phyloP scores from a whole-genome alignment of 129 eudicot species.

The Pseudognaphalium luteoalbum region DNA sequence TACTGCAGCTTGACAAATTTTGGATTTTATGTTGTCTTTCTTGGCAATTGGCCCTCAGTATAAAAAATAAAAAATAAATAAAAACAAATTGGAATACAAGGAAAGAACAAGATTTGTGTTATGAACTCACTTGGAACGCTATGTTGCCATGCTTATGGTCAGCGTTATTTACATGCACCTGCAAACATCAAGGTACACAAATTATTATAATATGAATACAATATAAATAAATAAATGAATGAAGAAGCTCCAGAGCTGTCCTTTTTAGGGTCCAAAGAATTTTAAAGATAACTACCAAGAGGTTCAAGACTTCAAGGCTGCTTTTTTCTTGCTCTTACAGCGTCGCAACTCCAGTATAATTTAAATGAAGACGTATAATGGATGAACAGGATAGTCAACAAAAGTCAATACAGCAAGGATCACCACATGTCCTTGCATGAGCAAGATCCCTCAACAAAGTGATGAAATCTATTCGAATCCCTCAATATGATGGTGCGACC shows the following conservation, averaged over 20 bases:
- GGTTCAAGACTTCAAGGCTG: not conserved
- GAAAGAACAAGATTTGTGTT: not conserved
- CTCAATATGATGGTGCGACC: conserved; percentile 43
- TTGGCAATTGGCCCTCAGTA: not conserved
- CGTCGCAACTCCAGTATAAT: not conserved
- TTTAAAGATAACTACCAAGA: not conserved
- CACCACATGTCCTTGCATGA: conserved; percentile 59
- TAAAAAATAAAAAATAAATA: too few relatives aligned
- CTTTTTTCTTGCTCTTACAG: not conserved
- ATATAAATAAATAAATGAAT: too few relatives aligned
- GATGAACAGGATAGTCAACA: not conserved
- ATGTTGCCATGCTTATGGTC: not conserved
- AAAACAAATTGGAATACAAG: not conserved
- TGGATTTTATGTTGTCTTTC: not conserved
- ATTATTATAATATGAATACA: not conserved
- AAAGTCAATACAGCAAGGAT: conserved; percentile 23
- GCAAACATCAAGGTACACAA: not conserved
- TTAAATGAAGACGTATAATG: not conserved
- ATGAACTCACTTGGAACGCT: not conserved
- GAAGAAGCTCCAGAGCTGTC: too few relatives aligned
- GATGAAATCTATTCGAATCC: conserved; percentile 59
- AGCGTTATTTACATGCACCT: not conserved
- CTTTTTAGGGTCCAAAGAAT: not conserved
- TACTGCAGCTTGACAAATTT: not conserved
- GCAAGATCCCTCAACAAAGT: conserved; percentile 43